Evolutionary conservation across 345 rosid genomes (phyloP).

Genomic region (Hibiscus syriacus): DNA sequence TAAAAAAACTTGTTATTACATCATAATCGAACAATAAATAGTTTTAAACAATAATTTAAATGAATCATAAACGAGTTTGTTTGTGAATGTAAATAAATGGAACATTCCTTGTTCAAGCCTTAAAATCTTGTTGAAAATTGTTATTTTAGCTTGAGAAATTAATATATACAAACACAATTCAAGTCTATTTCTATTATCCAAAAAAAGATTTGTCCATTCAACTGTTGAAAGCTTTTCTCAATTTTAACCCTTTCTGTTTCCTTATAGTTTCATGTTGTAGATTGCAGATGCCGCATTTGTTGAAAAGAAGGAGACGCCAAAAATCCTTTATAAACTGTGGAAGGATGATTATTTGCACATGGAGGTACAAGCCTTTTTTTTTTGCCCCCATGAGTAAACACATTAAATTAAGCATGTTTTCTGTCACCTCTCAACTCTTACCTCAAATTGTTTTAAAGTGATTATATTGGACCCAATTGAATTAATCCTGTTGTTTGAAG

Average conservation of each 20-base stretch:
- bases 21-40: too few relatives aligned
- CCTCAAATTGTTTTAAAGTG: background rate
- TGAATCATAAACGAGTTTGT: background rate
- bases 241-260: background rate
- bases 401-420: background rate
- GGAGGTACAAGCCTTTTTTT: slow-evolving; percentile 49
- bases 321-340: slow-evolving; percentile 66
- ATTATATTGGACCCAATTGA: background rate
- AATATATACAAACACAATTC: background rate
- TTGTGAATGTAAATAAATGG: background rate
- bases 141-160: background rate
- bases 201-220: background rate
- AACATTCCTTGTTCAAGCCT: background rate
- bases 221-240: background rate
- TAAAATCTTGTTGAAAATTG: background rate
- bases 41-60: background rate
- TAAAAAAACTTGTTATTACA: background rate
- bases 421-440: background rate
- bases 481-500: background rate
- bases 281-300: slow-evolving; percentile 54
- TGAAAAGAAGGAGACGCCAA: slow-evolving; percentile 59
- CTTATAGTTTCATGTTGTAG: slow-evolving; percentile 28
- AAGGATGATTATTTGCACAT: slow-evolving; percentile 70
- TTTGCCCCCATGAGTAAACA: background rate
- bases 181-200: background rate